Evolutionary conservation across 371 early-diverging fungal species (phyloP).

Genomic region (Dichotomocladium elegans): DNA sequence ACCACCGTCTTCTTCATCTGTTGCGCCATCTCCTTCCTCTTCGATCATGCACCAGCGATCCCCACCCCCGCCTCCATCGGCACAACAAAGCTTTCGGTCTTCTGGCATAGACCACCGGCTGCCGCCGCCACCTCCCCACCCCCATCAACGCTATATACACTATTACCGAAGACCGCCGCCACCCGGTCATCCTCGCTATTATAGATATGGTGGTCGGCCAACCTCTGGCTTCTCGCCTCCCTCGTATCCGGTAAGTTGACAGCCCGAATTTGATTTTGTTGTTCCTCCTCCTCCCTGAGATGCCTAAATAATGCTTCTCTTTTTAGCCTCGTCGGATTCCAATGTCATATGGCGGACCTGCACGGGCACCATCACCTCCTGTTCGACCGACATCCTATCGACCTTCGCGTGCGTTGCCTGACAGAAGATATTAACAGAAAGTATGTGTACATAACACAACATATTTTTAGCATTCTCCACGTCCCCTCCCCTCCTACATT

Average conservation of each 20-base stretch:
- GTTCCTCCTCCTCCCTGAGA: conserved; percentile 2
- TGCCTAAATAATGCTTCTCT: background rate
- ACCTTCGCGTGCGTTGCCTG: conserved; percentile 15
- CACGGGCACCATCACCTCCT: conserved; percentile 14
- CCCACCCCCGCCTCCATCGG: background rate
- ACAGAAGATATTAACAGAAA: no score
- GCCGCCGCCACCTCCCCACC: background rate
- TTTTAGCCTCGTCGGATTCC: conserved; percentile 24
- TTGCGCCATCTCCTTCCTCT: conserved; percentile 8
- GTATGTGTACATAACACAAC: conserved; percentile 22
- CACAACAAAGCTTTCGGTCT: background rate
- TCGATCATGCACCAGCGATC: background rate
- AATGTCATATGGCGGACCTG: conserved; percentile 4
- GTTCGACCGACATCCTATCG: conserved; percentile 13
- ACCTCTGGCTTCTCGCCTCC: conserved; percentile 4
- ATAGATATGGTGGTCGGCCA: background rate
- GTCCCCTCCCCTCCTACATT: background rate
- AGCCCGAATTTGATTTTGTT: conserved; percentile 1
- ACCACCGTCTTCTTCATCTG: background rate
- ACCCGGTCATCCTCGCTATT: background rate
- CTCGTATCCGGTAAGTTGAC: conserved; percentile 4
- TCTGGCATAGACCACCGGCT: conserved; percentile 1
- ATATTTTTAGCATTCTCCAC: conserved; percentile 8
- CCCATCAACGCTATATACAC: conserved; percentile 1
- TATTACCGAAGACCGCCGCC: conserved; percentile 1